phyloP scores from a whole-genome alignment of 208 protist genomes.

The Leishmania martiniquensis region DNA sequence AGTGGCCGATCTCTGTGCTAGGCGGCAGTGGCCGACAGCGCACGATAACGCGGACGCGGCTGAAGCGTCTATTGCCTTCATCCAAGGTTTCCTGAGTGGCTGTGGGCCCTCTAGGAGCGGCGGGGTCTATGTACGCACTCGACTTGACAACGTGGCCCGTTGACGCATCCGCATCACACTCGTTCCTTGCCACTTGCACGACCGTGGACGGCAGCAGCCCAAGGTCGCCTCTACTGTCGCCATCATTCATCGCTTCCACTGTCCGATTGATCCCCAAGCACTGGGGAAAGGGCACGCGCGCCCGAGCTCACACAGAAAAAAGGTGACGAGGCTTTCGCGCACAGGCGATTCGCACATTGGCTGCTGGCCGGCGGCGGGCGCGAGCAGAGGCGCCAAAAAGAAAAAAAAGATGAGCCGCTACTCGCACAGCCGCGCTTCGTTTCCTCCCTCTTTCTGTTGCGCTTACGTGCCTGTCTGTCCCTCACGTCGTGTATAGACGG shows the following conservation, averaged over 20 bases:
- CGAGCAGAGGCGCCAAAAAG: background rate
- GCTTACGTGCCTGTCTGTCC: background rate
- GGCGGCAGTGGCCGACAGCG: slow-evolving; percentile 66
- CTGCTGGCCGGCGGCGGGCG: background rate
- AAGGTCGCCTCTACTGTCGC: background rate
- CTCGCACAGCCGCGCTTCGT: too few species aligned
- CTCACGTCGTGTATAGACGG: background rate
- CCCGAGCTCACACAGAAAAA: background rate
- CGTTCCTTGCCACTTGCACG: slow-evolving; percentile 13
- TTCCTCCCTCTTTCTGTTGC: too few species aligned
- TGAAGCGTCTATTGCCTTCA: slow-evolving; percentile 9
- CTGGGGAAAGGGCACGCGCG: background rate
- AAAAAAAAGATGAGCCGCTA: background rate
- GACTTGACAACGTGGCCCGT: background rate
- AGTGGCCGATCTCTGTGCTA: slow-evolving; percentile 37
- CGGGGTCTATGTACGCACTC: slow-evolving; percentile 8
- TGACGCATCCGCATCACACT: background rate
- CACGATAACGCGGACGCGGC: slow-evolving; percentile 63
- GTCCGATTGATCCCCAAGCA: background rate
- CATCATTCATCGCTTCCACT: background rate
- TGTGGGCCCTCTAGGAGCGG: background rate
- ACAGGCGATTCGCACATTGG: background rate
- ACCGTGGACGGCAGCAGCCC: background rate
- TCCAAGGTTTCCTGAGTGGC: background rate
- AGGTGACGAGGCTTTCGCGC: background rate